Evolutionary conservation across 1,284 basidiomycete species (phyloP), one percentile per base, ranked within the genome.

Genomic region (Heterobasidion parviporum): DNA sequence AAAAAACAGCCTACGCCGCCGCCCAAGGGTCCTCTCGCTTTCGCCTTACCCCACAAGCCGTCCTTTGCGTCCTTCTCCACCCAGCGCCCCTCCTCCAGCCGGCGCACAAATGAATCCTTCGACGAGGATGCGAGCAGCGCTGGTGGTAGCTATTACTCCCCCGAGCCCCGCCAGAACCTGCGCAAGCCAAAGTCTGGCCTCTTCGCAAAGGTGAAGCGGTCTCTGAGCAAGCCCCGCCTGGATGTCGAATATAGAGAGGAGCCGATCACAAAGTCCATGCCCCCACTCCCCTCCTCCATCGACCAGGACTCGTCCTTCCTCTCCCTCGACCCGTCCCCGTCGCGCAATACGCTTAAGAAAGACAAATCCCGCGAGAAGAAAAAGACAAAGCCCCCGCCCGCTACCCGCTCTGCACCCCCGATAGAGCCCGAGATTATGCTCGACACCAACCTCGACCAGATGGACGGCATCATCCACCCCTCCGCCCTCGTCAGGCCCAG

Each of bases 401-500:
- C 51, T 16, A 53, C 50, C 14, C 59, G 60, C n/a, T 62, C 63
- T 7, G 54, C 60, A 14, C 53, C 57, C 7, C 61, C 60, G 0
- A 60, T 60, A 16, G 64, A 64, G 36, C 55, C 62, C 18, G 62
- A 68, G 15, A 74, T 81, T 62, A 75, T 74, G 18, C 78, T 94
- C 43, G 91, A 95, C 70, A 87, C 84, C 52, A 83, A 95, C 61
- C 74, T 95, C 46, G 80, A 87, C 35, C 76, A 84, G 57, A 92
- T 97, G 79, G 88, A 90, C 51, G 93, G 89, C 34, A 92, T 96
- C 66, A 76, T 96, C 61, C 78, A 92, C 68, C 69, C 61, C 12
- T 26, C 68, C 59, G 35, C 52, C 56, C 48, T 58, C 60, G 52
- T 60, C 12, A 61, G 57, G 43, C 59, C 63, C 50, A n/a, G 60